These are phyloP conservation scores for Penicillium sp. DNA, from an alignment of 2,329 filamentous ascomycete genomes.

Conservation along the genomic window DNA sequence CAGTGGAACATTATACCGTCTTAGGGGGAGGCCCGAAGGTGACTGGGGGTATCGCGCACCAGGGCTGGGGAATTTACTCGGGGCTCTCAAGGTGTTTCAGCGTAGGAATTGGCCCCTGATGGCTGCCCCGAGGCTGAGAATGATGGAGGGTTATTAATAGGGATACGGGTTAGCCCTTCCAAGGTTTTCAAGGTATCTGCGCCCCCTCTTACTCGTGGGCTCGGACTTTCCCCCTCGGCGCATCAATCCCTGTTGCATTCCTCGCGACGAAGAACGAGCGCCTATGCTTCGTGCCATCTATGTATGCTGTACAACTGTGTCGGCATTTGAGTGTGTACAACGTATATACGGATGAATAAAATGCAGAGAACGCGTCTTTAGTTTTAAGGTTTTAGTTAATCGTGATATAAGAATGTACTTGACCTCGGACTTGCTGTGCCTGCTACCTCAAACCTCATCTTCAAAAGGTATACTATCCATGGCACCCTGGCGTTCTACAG, in stretches of 20 bases:
- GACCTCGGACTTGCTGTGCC: not conserved
- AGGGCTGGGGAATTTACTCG: conserved; percentile 5
- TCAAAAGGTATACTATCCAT: conserved; percentile 52
- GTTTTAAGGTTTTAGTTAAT: not conserved
- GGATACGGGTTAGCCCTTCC: not conserved
- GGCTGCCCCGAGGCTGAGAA: not conserved
- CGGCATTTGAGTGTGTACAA: not conserved
- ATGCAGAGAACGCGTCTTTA: not conserved
- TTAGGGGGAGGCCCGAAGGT: not conserved
- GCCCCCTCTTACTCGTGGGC: conserved; percentile 6
- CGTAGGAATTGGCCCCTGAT: not conserved
- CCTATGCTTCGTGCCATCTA: not conserved
- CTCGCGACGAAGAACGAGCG: not conserved
- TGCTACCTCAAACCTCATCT: conserved; percentile 39
- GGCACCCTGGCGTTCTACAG: conserved; percentile 47
- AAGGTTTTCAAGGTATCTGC: not conserved
- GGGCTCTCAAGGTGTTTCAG: not conserved
- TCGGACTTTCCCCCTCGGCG: not conserved
- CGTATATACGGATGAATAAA: not conserved
- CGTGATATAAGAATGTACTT: conserved; percentile 12
- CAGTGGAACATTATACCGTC: not conserved
- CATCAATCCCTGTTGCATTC: conserved; percentile 2
- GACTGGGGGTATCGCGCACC: not conserved
- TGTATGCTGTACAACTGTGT: not conserved
- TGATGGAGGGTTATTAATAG: conserved; percentile 6